Percentiles rank a stretch among this genome's conserved stretches.
phyloP scores from a whole-genome alignment of 345 rosid genomes.

The Heritiera fomes region DNA sequence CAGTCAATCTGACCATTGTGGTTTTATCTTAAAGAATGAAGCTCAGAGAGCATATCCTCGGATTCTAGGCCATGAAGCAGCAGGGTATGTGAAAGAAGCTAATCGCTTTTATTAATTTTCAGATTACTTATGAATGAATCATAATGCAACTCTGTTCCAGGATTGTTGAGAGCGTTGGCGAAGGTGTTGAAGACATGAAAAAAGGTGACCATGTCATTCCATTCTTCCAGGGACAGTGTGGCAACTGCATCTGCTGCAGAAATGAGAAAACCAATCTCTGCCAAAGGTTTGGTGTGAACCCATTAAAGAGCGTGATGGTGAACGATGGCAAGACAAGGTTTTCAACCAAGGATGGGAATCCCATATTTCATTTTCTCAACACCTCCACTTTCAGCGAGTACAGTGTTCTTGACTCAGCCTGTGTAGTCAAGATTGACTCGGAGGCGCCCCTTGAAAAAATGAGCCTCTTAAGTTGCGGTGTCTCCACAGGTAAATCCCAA shows the following conservation, averaged over 20 bases:
- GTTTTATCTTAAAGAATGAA: slow-evolving; percentile 43
- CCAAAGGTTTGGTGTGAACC: slow-evolving; percentile 44
- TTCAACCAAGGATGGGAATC: slow-evolving; percentile 41
- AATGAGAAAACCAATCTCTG: slow-evolving; percentile 49
- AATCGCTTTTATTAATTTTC: not conserved
- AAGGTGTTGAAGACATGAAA: slow-evolving; percentile 55
- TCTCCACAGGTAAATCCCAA: slow-evolving; percentile 53
- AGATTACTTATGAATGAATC: not conserved
- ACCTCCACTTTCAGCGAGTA: slow-evolving; percentile 71
- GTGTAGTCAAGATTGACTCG: slow-evolving; percentile 52
- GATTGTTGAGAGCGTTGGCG: slow-evolving; percentile 67
- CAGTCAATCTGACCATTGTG: not conserved
- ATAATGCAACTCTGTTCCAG: slow-evolving; percentile 26
- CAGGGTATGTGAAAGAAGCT: slow-evolving; percentile 44
- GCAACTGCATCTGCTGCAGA: slow-evolving; percentile 55
- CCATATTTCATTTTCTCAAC: slow-evolving; percentile 64
- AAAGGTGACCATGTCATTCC: slow-evolving; percentile 71
- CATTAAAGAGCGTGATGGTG: slow-evolving; percentile 54
- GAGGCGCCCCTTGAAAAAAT: slow-evolving; percentile 51
- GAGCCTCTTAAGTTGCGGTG: slow-evolving; percentile 68
- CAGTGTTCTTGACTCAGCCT: slow-evolving; percentile 62
- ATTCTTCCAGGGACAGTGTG: slow-evolving; percentile 67
- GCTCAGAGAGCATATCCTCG: slow-evolving; percentile 63
- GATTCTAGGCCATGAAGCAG: slow-evolving; percentile 79
- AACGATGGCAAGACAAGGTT: slow-evolving; percentile 64